Evolutionary conservation across 352 stramenopile species (phyloP).

Genomic region (Phytophthora fragariaefolia): DNA sequence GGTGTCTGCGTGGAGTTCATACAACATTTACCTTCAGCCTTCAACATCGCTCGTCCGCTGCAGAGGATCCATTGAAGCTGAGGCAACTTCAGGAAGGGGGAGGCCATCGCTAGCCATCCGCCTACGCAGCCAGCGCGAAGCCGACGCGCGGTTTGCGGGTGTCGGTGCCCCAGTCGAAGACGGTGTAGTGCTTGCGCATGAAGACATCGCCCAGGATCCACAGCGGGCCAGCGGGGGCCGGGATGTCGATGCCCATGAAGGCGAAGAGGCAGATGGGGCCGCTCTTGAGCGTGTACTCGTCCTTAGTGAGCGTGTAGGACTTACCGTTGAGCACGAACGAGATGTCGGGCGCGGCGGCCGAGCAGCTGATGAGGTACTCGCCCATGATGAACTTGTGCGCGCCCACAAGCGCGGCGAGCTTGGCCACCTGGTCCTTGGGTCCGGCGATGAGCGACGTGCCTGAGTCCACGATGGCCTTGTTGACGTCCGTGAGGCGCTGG

Average conservation of each 20-base stretch:
- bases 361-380: constrained; percentile 96
- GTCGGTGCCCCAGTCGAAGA: constrained; percentile 92
- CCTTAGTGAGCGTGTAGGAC: constrained; percentile 91
- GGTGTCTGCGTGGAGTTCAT: constrained; percentile 9
- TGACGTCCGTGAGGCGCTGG: constrained; percentile 57
- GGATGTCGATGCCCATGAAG: constrained; percentile 97
- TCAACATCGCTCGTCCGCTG: constrained; percentile 2
- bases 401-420: constrained; percentile 86
- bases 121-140: constrained; percentile 81
- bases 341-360: constrained; percentile 89
- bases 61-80: constrained; percentile 5
- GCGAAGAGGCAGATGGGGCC: constrained; percentile 94
- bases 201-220: constrained; percentile 96
- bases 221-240: constrained; percentile 66
- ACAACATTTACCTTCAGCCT: constrained; percentile 5
- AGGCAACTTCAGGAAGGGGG: background rate
- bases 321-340: constrained; percentile 93
- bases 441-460: constrained; percentile 96
- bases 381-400: constrained; percentile 93
- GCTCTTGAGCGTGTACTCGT: constrained; percentile 94
- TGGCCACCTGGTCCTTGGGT: constrained; percentile 89
- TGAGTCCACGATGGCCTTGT: constrained; percentile 95
- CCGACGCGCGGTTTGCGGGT: constrained; percentile 82
- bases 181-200: constrained; percentile 96
- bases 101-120: background rate